phyloP scores from a whole-genome alignment of 2,329 filamentous ascomycete genomes.

The Aspergillus brunneoviolaceus region DNA sequence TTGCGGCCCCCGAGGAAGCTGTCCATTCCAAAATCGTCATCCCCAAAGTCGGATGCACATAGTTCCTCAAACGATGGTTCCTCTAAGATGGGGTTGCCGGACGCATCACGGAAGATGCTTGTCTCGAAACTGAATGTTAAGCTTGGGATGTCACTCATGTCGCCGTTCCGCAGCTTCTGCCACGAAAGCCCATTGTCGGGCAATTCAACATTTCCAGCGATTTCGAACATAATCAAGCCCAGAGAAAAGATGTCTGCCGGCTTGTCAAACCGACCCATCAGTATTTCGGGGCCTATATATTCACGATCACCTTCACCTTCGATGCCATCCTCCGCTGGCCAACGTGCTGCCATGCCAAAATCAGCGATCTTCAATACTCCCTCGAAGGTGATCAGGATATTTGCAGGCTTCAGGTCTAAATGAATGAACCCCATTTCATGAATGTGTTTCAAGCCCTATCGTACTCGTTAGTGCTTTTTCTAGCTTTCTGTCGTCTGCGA shows the following conservation, averaged over 20 bases:
- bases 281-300: constrained; percentile 92
- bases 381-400: constrained; percentile 65
- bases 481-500: background rate
- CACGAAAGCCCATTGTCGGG: constrained; percentile 90
- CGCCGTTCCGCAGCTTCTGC: constrained; percentile 84
- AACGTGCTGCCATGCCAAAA: constrained; percentile 71
- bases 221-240: constrained; percentile 91
- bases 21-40: constrained; percentile 45
- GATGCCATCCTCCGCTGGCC: constrained; percentile 72
- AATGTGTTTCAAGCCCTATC: constrained; percentile 81
- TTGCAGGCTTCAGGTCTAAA: constrained; percentile 66
- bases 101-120: constrained; percentile 71
- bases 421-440: constrained; percentile 82
- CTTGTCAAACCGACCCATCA: constrained; percentile 82
- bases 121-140: constrained; percentile 76
- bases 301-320: constrained; percentile 94
- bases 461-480: constrained; percentile 11
- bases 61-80: constrained; percentile 46
- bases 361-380: constrained; percentile 66
- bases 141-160: constrained; percentile 84
- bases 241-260: constrained; percentile 92
- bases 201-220: constrained; percentile 87
- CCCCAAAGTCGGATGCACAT: constrained; percentile 44
- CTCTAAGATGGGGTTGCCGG: constrained; percentile 63
- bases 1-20: constrained; percentile 32